A percentile compares a stretch with the other conserved stretches of the same genome.
phyloP scores from a whole-genome alignment of 1,284 basidiomycete genomes.

The Volvariella surrecta region DNA sequence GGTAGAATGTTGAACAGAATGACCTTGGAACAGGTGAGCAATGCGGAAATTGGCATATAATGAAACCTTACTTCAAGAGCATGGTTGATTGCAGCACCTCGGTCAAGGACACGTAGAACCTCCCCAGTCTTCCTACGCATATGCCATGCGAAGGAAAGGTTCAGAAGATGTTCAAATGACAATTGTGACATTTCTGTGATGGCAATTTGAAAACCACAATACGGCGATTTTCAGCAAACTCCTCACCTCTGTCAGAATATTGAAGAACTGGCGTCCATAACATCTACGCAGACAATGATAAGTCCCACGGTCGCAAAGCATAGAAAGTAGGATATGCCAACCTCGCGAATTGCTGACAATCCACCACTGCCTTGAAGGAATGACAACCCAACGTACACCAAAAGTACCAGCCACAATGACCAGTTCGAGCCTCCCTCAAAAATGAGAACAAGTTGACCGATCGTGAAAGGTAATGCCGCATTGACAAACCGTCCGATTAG shows the following conservation, averaged over 20 bases:
- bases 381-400: constrained; percentile 52
- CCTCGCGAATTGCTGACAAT: constrained; percentile 60
- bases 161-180: constrained; percentile 73
- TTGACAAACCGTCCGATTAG: constrained; percentile 73
- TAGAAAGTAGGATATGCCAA: constrained; percentile 23
- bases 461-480: constrained; percentile 60
- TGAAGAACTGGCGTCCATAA: constrained; percentile 85
- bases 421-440: constrained; percentile 38
- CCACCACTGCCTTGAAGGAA: constrained; percentile 69
- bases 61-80: constrained; percentile 56
- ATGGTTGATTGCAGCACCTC: constrained; percentile 84
- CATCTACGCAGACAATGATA: constrained; percentile 30
- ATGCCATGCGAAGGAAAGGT: constrained; percentile 83
- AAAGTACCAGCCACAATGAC: constrained; percentile 57
- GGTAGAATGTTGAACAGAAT: constrained; percentile 76
- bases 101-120: constrained; percentile 81
- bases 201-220: constrained; percentile 1
- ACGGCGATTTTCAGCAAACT: background rate
- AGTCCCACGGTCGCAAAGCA: constrained; percentile 1
- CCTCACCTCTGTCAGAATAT: constrained; percentile 62
- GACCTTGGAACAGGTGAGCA: constrained; percentile 27
- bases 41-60: constrained; percentile 2
- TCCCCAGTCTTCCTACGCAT: constrained; percentile 71
- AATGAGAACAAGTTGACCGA: constrained; percentile 59
- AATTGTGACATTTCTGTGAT: constrained; percentile 66